Percentiles rank a stretch among this genome's conserved stretches.
These are phyloP conservation scores for Grosmannia huntii DNA, from an alignment of 2,329 filamentous ascomycete genomes.

Conservation along the genomic window DNA sequence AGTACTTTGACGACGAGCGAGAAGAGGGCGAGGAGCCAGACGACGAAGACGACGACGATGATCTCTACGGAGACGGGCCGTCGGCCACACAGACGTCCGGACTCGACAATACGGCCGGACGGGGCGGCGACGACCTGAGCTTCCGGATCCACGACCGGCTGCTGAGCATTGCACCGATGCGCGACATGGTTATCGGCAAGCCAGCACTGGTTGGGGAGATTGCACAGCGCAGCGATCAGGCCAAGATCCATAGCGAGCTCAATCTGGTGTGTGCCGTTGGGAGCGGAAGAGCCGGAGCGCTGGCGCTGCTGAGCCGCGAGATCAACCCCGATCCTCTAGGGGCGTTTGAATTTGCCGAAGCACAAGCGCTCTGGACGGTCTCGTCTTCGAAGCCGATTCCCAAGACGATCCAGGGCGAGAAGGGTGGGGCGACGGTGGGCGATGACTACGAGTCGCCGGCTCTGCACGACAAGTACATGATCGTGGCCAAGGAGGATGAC, in stretches of 20 bases:
- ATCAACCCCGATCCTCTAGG: conserved; percentile 62
- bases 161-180: conserved; percentile 66
- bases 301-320: conserved; percentile 66
- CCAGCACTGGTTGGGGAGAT: conserved; percentile 29
- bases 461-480: conserved; percentile 67
- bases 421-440: conserved; percentile 34
- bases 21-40: conserved; percentile 43
- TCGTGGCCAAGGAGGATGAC: conserved; percentile 60
- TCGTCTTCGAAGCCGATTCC: conserved; percentile 54
- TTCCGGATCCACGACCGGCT: conserved; percentile 71
- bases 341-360: conserved; percentile 58
- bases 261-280: conserved; percentile 51
- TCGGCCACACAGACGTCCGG: conserved; percentile 8
- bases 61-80: conserved; percentile 50
- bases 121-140: conserved; percentile 43
- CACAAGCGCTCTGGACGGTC: conserved; percentile 71
- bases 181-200: conserved; percentile 58
- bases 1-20: conserved; percentile 25
- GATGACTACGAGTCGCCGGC: conserved; percentile 45
- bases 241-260: conserved; percentile 40
- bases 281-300: conserved; percentile 49
- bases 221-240: conserved; percentile 25
- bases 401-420: conserved; percentile 41
- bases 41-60: conserved; percentile 47
- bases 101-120: conserved; percentile 19